These are phyloP conservation scores for Rhytidhysteron rufulum DNA, from an alignment of 2,329 filamentous ascomycete species.

Conservation along the genomic window DNA sequence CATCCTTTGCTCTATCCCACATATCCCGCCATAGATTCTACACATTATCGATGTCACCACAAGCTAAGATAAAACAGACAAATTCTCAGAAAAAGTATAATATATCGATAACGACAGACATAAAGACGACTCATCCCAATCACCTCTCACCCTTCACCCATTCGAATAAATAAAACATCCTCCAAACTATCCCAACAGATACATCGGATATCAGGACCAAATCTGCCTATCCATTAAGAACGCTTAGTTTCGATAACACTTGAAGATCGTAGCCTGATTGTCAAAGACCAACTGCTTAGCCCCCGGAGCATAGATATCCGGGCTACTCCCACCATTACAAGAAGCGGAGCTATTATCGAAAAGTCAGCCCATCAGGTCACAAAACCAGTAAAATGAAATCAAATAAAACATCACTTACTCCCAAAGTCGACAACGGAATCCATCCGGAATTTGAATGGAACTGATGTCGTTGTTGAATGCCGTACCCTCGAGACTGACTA, in stretches of 20 bases:
- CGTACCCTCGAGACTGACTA: background rate
- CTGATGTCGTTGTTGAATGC: background rate
- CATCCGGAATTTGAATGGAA: background rate
- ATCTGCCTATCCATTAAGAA: too few relatives aligned
- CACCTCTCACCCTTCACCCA: too few relatives aligned
- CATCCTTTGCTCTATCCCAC: too few relatives aligned
- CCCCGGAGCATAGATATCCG: background rate
- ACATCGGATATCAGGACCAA: too few relatives aligned
- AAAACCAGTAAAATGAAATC: background rate
- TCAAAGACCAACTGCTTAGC: background rate
- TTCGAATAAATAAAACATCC: too few relatives aligned
- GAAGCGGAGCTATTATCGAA: background rate
- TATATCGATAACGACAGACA: too few relatives aligned
- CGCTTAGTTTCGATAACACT: background rate
- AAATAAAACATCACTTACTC: background rate
- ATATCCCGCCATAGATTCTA: too few relatives aligned
- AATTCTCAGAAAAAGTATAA: too few relatives aligned
- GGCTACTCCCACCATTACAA: background rate
- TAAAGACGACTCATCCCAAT: too few relatives aligned
- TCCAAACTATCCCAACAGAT: too few relatives aligned
- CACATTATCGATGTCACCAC: too few relatives aligned
- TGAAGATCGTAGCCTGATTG: background rate
- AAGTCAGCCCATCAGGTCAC: background rate
- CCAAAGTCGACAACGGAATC: background rate
- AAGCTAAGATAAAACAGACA: too few relatives aligned